Evolutionary conservation across 2,329 filamentous ascomycete species (phyloP), one percentile per base, ranked within the genome.

Genomic region (Chaetomium sp.): DNA sequence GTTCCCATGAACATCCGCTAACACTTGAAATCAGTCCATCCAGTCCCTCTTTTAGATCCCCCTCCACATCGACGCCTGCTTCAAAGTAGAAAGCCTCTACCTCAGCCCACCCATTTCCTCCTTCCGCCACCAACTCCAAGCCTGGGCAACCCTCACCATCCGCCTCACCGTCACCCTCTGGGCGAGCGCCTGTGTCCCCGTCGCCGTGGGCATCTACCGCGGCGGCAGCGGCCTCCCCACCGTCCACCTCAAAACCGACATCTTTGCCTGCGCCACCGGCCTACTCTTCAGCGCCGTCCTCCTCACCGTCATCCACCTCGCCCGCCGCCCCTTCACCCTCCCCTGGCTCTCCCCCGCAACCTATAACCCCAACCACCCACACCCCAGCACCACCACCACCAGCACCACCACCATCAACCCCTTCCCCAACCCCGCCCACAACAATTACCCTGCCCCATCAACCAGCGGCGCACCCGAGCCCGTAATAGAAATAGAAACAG

Each of bases 21-120:
- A 29, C 33, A 25, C 50, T 4, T 29, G 25, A 4, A 23, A 25
- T 21, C 42, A 74, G 73, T 73, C 71, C 23, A 68, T 76, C 10
- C 68, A 77, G 12, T 71, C 73, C 0, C 60, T 76, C 1, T 62
- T 74, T 19, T 77, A 77, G 60, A 66, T 76, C 42, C 57, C 62
- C n/a, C 65, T 76, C 3, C 73, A 78, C 54, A 13, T 74, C n/a
- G 57, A 72, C 10, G 73, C 75, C 0, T 70, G 75, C 1, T 60
- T 66, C 9, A 69, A 65, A 19, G 70, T 71, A 10, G 67, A 70
- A 35, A 57, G 65, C 9, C 69, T 73, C 42, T 65, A 65, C 51
- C 42, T 64, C 38, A 45, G 59, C 47, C 59, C 68, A 29, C 70
- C 69, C 16, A 59, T 64, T 1, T 71, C 71, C 9, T 62, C 70